phyloP scores from a whole-genome alignment of 192 early-diverging fungal genomes.

The Phycomyces blakesleeanus region DNA sequence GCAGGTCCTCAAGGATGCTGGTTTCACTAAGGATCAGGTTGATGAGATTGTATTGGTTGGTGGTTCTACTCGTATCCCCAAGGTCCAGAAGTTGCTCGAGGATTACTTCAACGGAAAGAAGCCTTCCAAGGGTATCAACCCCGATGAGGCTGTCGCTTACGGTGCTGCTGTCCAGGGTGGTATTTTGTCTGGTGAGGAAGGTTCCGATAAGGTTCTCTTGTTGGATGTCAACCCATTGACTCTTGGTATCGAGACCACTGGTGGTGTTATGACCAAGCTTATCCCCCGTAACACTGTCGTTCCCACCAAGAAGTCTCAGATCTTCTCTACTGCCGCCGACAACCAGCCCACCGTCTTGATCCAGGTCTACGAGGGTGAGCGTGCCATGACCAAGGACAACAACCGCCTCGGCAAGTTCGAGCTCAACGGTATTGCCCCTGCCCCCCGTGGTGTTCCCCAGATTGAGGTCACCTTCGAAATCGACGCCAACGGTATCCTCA shows the following conservation, averaged over 20 bases:
- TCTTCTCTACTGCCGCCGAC: conserved; percentile 95
- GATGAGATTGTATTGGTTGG: conserved; percentile 97
- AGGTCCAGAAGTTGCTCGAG: conserved; percentile 89
- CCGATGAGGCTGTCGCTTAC: conserved; percentile 97
- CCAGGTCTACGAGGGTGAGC: conserved; percentile 97
- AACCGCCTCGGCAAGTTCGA: conserved; percentile 97
- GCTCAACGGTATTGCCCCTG: conserved; percentile 88
- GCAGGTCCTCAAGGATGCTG: conserved; percentile 84
- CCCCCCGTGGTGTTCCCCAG: conserved; percentile 94
- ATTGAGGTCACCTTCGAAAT: conserved; percentile 97
- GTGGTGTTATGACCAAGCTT: conserved; percentile 95
- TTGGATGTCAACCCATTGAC: conserved; percentile 96
- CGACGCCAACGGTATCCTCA: conserved; percentile 91
- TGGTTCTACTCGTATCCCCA: conserved; percentile 98
- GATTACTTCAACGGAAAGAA: conserved; percentile 97
- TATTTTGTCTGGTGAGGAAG: conserved; percentile 74
- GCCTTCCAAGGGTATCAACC: conserved; percentile 95
- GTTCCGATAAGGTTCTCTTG: conserved; percentile 65
- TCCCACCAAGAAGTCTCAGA: conserved; percentile 97
- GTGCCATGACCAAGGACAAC: conserved; percentile 97
- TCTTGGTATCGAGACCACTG: conserved; percentile 97
- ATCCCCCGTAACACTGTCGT: conserved; percentile 91
- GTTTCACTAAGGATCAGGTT: conserved; percentile 78
- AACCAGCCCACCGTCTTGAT: conserved; percentile 96
- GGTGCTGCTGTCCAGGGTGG: conserved; percentile 97